phyloP scores from a whole-genome alignment of 1,139 yeast species.

The Scheffersomyces stambukii region DNA sequence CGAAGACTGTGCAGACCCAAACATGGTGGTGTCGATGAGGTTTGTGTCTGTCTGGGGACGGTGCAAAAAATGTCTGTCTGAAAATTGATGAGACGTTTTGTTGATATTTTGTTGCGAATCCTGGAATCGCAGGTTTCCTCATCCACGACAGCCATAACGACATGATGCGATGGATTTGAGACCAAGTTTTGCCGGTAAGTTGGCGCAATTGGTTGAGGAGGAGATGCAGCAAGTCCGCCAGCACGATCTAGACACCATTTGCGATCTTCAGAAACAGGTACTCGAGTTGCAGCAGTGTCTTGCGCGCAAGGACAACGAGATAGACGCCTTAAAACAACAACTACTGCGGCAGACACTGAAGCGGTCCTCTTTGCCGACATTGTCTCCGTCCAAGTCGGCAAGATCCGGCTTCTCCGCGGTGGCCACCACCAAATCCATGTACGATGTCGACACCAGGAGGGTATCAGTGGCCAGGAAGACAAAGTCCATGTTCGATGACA shows the following conservation, averaged over 20 bases:
- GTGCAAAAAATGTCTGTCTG: too few relatives aligned
- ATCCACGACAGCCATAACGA: too few relatives aligned
- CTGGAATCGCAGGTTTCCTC: too few relatives aligned
- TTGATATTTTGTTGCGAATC: background rate
- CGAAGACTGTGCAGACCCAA: slow-evolving; percentile 14
- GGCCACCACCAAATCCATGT: too few relatives aligned
- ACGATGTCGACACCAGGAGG: too few relatives aligned
- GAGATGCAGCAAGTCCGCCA: background rate
- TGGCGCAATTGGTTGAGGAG: background rate
- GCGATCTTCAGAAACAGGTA: background rate
- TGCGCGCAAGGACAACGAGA: background rate
- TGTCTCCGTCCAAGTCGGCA: background rate
- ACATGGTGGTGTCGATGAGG: slow-evolving; percentile 10
- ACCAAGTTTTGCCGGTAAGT: background rate
- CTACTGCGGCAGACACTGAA: background rate
- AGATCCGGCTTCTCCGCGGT: too few relatives aligned
- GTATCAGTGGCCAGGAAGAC: slow-evolving; percentile 4
- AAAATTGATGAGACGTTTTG: too few relatives aligned
- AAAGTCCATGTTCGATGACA: slow-evolving; percentile 7
- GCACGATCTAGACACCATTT: background rate
- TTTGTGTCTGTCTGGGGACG: background rate
- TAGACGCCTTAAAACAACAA: background rate
- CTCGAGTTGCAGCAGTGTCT: background rate
- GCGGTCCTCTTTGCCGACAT: background rate
- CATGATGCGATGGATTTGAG: too few relatives aligned